Evolutionary conservation across 345 rosid genomes (phyloP), one percentile per base, ranked within the genome.

Genomic region (sweet orange (Citrus sinensis)): DNA sequence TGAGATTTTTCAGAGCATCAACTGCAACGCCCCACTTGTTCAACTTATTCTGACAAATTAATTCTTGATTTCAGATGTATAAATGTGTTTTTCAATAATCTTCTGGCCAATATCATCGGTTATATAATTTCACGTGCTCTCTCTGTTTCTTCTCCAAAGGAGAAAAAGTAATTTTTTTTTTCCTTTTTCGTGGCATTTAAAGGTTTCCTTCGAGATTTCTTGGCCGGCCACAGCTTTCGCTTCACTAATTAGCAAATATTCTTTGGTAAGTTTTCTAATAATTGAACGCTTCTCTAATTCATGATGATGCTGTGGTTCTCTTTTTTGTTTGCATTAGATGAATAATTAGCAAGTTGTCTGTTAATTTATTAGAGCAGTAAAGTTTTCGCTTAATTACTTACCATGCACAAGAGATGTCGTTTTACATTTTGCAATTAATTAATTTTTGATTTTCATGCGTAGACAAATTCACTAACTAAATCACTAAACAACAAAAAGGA

Each of bases 171-270:
- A 13, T 13, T 46, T 3, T 46, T 46, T 3, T 54, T 54, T 51
- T 9, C 10, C 3, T 5, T 17, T 19, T 54, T 17, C 22, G 2
- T 54, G 22, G 58, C 22, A 54, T 74, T 76, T 51, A 32, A 80
- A 80, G 83, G 67, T 71, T 85, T 72, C 76, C 65, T 75, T 77
- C 70, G 58, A 77, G 46, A 77, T 72, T 72, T 40, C 69, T 39
- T 3, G 10, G 11, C 25, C 58, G n/a, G 3, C 58, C 34, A 9
- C 37, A 22, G n/a, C 39, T 34, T 7, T 56, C 20, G 10, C 25
- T 37, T 8, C 56, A 27, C 58, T 20, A 74, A 25, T 25, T 17
- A 19, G 35, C 60, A 42, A 25, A 67, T 24, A 67, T 29, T 77
- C 68, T 73, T 71, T 35, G 70, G 80, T 74, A 74, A 62, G 78